Evolutionary conservation across 1,284 basidiomycete species (phyloP).

Genomic region (Garcileccinum viscosum): DNA sequence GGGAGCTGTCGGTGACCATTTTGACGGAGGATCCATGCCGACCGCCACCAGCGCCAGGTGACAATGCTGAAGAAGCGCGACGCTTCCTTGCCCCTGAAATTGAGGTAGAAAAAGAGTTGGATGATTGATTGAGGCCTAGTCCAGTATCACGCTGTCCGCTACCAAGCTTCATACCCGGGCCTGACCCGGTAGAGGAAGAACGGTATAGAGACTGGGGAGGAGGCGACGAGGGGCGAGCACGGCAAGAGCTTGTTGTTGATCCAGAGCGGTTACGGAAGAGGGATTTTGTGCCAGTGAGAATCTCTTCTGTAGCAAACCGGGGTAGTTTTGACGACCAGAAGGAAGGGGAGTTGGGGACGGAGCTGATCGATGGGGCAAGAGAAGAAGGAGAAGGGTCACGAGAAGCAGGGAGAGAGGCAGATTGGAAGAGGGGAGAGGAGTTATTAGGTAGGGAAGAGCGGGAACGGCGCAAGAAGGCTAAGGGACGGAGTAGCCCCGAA

Average conservation of each 20-base stretch:
- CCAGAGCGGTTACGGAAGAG: constrained; percentile 55
- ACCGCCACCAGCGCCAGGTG: constrained; percentile 38
- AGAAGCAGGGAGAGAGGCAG: constrained; percentile 26
- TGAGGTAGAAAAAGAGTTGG: constrained; percentile 17
- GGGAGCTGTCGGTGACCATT: constrained; percentile 5
- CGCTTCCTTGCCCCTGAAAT: constrained; percentile 39
- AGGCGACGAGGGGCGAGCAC: constrained; percentile 22
- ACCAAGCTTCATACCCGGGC: not conserved
- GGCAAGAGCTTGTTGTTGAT: constrained; percentile 14
- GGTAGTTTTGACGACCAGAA: constrained; percentile 23
- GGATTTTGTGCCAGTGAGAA: constrained; percentile 51
- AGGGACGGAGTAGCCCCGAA: constrained; percentile 36
- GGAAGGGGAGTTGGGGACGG: constrained; percentile 27
- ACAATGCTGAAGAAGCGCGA: constrained; percentile 27
- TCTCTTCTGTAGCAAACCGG: constrained; percentile 48
- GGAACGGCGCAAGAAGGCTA: constrained; percentile 27
- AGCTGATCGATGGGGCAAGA: constrained; percentile 17
- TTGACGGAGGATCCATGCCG: constrained; percentile 28
- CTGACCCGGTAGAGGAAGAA: constrained; percentile 22
- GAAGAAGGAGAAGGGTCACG: constrained; percentile 19
- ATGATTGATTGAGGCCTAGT: not conserved
- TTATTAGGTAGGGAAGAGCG: constrained; percentile 42
- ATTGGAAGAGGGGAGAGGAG: constrained; percentile 14
- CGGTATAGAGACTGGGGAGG: constrained; percentile 16
- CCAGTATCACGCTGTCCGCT: constrained; percentile 10